phyloP scores from a whole-genome alignment of 371 early-diverging fungal species.

The Mortierella sp. region DNA sequence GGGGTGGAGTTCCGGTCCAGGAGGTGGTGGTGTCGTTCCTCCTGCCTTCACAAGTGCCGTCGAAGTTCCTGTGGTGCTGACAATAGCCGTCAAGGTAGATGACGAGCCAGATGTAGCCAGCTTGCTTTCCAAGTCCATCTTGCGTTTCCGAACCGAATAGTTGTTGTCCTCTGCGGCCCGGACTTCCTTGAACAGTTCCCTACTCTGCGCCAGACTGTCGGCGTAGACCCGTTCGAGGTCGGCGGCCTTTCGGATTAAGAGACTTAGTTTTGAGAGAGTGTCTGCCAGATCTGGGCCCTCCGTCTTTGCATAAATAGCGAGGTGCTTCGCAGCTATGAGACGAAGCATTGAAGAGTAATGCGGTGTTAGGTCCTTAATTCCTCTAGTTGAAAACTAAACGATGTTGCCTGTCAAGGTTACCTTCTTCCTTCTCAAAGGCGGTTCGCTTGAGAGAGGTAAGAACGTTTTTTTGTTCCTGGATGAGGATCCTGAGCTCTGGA shows the following conservation, averaged over 20 bases:
- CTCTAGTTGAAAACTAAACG: not conserved
- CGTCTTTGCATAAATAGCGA: constrained; percentile 48
- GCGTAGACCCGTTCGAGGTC: constrained; percentile 47
- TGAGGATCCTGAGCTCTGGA: constrained; percentile 51
- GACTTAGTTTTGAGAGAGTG: constrained; percentile 39
- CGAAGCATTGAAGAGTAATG: not conserved
- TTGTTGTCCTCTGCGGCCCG: constrained; percentile 51
- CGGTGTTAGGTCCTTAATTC: not conserved
- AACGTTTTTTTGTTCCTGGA: constrained; percentile 56
- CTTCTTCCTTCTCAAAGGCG: constrained; percentile 56
- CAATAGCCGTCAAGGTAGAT: not conserved
- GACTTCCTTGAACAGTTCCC: constrained; percentile 53
- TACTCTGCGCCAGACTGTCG: constrained; percentile 32
- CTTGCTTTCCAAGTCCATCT: constrained; percentile 43
- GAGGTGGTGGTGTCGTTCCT: not conserved
- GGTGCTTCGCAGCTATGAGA: constrained; percentile 45
- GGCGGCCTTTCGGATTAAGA: constrained; percentile 45
- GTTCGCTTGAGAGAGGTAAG: constrained; percentile 43
- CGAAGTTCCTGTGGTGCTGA: not conserved
- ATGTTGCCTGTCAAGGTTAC: not conserved
- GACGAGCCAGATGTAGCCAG: constrained; percentile 14
- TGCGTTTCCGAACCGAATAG: constrained; percentile 47
- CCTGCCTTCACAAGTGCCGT: not conserved
- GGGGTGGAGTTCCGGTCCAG: constrained; percentile 36
- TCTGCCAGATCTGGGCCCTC: constrained; percentile 53